Conservation (phyloP, 176 grass and related monocot genomes). For the Cenchrus fungigraminus region DNA sequence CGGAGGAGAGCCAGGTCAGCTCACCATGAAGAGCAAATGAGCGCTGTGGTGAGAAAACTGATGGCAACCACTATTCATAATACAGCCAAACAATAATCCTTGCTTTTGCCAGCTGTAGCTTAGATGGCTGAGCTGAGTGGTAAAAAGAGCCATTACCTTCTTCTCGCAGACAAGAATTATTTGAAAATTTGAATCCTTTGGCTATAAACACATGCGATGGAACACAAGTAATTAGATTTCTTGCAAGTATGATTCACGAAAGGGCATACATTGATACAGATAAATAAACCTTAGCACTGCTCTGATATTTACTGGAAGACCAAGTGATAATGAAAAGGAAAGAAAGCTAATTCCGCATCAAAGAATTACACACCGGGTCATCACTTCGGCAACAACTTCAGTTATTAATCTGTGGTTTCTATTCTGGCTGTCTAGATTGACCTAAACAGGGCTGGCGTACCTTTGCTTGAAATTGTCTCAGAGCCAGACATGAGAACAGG, state of each 20-base stretch:
- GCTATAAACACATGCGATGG: not conserved
- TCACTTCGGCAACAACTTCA: not conserved
- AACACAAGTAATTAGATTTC: not conserved
- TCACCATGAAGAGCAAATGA: not conserved
- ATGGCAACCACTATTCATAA: not conserved
- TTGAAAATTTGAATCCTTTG: not conserved
- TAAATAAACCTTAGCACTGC: not conserved
- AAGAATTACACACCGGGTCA: constrained; percentile 14
- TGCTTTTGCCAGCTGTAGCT: not conserved
- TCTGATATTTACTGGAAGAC: constrained; percentile 13
- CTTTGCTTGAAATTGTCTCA: constrained; percentile 92
- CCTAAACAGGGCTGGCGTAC: constrained; percentile 89
- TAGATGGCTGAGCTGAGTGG: not conserved
- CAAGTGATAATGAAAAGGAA: not conserved
- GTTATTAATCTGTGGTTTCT: constrained; percentile 25
- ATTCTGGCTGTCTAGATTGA: constrained; percentile 65
- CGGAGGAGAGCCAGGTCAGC: not conserved
- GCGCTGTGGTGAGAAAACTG: not conserved
- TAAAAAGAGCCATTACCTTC: not conserved
- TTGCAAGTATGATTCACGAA: constrained; percentile 19
- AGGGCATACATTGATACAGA: not conserved
- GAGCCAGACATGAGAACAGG: constrained; percentile 88
- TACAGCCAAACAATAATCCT: constrained; percentile 9
- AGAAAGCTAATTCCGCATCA: not conserved
- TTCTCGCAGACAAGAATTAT: not conserved